phyloP scores from a whole-genome alignment of 345 rosid genomes.

The Camelina laxa region DNA sequence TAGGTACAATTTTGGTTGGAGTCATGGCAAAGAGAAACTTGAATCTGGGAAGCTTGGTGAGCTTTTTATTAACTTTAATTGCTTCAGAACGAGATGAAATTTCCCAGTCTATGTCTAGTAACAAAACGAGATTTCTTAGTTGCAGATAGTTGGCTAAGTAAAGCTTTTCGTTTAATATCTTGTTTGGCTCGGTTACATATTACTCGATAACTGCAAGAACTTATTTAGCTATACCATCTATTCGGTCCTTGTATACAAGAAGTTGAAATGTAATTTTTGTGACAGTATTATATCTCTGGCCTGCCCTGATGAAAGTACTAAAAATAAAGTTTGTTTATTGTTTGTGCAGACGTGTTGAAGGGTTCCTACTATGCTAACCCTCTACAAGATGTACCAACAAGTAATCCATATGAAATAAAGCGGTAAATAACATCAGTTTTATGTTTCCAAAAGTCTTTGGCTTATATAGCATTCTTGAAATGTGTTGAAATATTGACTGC shows the following conservation, averaged over 20 bases:
- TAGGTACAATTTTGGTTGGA: slow-evolving; percentile 96
- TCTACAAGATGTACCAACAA: slow-evolving; percentile 74
- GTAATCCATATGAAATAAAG: slow-evolving; percentile 50
- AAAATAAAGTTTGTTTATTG: not conserved
- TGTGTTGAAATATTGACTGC: slow-evolving; percentile 23
- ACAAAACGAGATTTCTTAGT: not conserved
- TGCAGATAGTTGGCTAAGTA: not conserved
- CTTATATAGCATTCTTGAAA: not conserved
- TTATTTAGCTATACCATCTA: not conserved
- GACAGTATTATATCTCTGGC: slow-evolving; percentile 12
- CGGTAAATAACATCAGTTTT: slow-evolving; percentile 51
- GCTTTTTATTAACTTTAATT: not conserved
- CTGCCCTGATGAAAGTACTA: slow-evolving; percentile 12
- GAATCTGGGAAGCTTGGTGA: slow-evolving; percentile 95
- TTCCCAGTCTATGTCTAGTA: not conserved
- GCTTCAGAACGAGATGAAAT: slow-evolving; percentile 2
- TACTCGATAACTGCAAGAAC: not conserved
- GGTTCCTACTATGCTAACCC: slow-evolving; percentile 95
- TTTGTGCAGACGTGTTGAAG: slow-evolving; percentile 69
- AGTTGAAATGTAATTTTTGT: not conserved
- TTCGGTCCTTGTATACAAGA: not conserved
- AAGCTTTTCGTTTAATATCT: not conserved
- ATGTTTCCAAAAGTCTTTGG: slow-evolving; percentile 28
- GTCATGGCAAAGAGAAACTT: slow-evolving; percentile 94
- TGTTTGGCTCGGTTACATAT: not conserved